Conservation (phyloP, 148 eudicot species). For the Mesembryanthemum crystallinum region DNA sequence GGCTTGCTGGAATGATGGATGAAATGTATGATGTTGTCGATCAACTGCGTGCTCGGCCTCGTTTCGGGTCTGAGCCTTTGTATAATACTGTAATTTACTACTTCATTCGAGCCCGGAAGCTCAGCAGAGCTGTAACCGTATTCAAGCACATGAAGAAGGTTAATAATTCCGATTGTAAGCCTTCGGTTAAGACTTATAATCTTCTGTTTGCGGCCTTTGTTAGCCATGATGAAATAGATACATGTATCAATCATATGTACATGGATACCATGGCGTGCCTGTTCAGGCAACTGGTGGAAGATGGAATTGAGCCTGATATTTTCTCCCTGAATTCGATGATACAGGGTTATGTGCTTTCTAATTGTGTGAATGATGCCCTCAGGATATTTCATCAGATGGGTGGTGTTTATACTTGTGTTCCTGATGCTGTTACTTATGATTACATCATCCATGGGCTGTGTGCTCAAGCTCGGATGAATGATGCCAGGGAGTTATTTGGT, state of each 20-base stretch:
- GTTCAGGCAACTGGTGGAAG: constrained; percentile 75
- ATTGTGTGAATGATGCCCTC: constrained; percentile 82
- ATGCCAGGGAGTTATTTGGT: constrained; percentile 60
- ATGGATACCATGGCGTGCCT: constrained; percentile 71
- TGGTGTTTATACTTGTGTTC: constrained; percentile 53
- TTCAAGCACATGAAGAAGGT: constrained; percentile 65
- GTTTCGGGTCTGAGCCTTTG: constrained; percentile 61
- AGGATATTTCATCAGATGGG: constrained; percentile 90
- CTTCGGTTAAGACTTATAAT: constrained; percentile 66
- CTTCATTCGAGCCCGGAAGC: constrained; percentile 64
- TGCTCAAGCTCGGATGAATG: constrained; percentile 72
- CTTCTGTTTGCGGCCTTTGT: constrained; percentile 71
- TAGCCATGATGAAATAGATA: constrained; percentile 56
- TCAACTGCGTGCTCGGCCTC: constrained; percentile 58
- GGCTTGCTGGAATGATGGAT: constrained; percentile 58
- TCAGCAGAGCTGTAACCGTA: constrained; percentile 63
- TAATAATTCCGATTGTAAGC: constrained; percentile 51
- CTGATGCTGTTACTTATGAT: constrained; percentile 68
- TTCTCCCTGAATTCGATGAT: constrained; percentile 75
- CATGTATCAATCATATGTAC: constrained; percentile 68
- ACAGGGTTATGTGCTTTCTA: constrained; percentile 80
- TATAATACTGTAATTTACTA: constrained; percentile 72
- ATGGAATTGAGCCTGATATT: constrained; percentile 72
- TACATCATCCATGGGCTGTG: constrained; percentile 79
- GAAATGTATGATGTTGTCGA: constrained; percentile 77